phyloP scores from a whole-genome alignment of 78 protist species.

The Cyanophora paradoxa region DNA sequence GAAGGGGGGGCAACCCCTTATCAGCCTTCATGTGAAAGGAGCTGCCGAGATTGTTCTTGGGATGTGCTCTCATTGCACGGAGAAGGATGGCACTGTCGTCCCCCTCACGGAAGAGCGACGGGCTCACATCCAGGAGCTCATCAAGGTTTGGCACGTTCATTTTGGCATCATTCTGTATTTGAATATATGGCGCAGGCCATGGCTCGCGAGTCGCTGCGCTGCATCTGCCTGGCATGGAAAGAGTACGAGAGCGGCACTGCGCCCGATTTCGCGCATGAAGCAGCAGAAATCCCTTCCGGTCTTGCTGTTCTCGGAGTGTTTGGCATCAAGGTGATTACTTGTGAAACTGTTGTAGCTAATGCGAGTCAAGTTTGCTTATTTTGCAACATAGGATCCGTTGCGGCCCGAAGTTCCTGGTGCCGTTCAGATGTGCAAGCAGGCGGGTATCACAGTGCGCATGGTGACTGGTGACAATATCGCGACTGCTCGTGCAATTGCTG shows the following conservation, averaged over 20 bases:
- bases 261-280: not conserved
- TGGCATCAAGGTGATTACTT: slow-evolving; percentile 81
- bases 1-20: too few species aligned
- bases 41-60: slow-evolving; percentile 80
- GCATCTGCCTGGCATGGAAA: too few species aligned
- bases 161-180: too few species aligned
- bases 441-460: slow-evolving; percentile 94
- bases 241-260: too few species aligned
- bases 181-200: too few species aligned
- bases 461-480: slow-evolving; percentile 95
- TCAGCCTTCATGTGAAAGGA: slow-evolving; percentile 75
- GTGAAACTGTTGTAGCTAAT: too few species aligned
- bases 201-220: too few species aligned
- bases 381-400: slow-evolving; percentile 54
- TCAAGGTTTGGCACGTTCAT: too few species aligned
- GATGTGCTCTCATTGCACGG: slow-evolving; percentile 33
- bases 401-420: slow-evolving; percentile 89
- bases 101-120: not conserved
- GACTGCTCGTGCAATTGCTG: slow-evolving; percentile 86
- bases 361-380: not conserved
- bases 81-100: slow-evolving; percentile 17
- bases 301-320: slow-evolving; percentile 43
- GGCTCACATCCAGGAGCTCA: too few species aligned
- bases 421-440: slow-evolving; percentile 71
- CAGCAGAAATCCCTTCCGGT: slow-evolving; percentile 23